Conservation (phyloP, 306 rosid species). For the Fragaria iinumae region DNA sequence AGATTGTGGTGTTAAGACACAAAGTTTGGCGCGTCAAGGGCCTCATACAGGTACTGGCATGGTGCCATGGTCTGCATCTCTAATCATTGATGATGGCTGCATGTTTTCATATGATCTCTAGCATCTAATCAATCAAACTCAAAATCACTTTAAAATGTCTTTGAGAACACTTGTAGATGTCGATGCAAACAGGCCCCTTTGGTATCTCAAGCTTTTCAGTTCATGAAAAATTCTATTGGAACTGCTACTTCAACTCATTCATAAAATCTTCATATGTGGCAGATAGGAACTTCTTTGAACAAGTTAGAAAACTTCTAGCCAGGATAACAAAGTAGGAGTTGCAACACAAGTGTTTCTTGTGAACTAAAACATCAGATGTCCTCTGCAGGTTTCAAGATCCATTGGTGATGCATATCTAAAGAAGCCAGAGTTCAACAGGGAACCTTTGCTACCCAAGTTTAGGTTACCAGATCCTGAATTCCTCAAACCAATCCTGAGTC, state of each 20-base stretch:
- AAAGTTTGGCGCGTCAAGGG: slow-evolving; percentile 91
- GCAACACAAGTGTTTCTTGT: neutral
- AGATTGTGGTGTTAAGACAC: slow-evolving; percentile 65
- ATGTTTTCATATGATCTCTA: neutral
- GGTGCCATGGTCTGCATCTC: neutral
- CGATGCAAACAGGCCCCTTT: neutral
- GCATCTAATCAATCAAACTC: neutral
- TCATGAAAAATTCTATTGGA: neutral
- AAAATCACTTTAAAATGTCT: neutral
- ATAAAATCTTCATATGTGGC: no score
- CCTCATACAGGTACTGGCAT: slow-evolving; percentile 61
- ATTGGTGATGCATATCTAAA: slow-evolving; percentile 87
- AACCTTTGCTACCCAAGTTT: slow-evolving; percentile 57
- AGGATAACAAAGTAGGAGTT: neutral
- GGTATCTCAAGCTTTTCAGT: neutral
- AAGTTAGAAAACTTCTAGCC: neutral
- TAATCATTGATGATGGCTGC: neutral
- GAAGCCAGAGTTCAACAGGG: slow-evolving; percentile 67
- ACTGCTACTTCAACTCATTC: neutral
- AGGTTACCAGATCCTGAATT: slow-evolving; percentile 70
- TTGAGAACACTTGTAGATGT: neutral
- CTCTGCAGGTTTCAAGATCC: slow-evolving; percentile 70
- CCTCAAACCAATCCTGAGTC: slow-evolving; percentile 60
- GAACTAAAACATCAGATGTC: slow-evolving; percentile 10
- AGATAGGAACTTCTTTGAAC: neutral